These are phyloP conservation scores for Eucalyptus cloeziana DNA, from an alignment of 345 rosid genomes.

Conservation along the genomic window DNA sequence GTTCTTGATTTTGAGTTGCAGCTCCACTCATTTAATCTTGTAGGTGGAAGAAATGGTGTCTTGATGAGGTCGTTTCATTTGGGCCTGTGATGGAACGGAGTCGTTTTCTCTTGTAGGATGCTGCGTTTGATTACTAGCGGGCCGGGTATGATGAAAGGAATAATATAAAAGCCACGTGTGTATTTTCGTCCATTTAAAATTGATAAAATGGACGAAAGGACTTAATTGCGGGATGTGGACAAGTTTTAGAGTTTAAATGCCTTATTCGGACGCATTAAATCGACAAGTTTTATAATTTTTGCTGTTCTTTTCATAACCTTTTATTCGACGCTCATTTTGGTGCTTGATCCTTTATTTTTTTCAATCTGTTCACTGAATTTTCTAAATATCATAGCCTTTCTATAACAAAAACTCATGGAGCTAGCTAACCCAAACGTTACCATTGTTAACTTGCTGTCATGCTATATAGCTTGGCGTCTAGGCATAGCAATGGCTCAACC, in stretches of 20 bases:
- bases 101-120: not conserved
- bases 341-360: rapidly evolving
- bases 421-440: not conserved
- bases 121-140: not conserved
- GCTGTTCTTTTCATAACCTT: not conserved
- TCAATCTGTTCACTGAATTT: not conserved
- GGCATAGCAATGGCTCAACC: not conserved
- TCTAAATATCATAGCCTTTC: not conserved
- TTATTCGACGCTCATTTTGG: not conserved
- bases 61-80: not conserved
- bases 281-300: not conserved
- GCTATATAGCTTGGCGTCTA: not conserved
- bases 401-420: not conserved
- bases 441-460: not conserved
- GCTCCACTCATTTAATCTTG: not conserved
- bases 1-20: not conserved
- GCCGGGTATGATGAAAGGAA: not conserved
- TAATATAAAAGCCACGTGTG: not conserved
- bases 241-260: not conserved
- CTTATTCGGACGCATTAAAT: not conserved
- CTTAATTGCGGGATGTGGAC: not conserved
- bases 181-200: not conserved
- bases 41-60: not conserved
- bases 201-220: not conserved
- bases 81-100: not conserved